A percentile compares a stretch with the other conserved stretches of the same genome.
Conservation (phyloP, 352 stramenopile genomes). For the Globisporangium spiculum region DNA sequence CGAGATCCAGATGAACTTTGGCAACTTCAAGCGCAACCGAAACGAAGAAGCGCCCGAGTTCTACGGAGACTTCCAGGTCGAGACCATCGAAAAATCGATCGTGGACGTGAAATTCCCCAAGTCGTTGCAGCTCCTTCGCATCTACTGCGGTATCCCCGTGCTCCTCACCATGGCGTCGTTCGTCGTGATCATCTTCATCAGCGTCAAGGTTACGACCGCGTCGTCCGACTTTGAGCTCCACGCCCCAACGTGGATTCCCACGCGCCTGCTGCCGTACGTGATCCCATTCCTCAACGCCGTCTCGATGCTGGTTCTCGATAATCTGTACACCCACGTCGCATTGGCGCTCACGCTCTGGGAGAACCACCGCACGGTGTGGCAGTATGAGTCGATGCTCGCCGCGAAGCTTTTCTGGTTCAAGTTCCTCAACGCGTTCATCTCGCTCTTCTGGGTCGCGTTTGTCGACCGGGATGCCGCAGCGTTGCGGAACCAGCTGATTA, state of each 20-base stretch:
- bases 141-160: constrained; percentile 56
- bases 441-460: constrained; percentile 78
- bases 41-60: constrained; percentile 49
- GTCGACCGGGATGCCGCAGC: constrained; percentile 45
- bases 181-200: constrained; percentile 57
- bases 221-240: constrained; percentile 25
- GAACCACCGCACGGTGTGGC: constrained; percentile 76
- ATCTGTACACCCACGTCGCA: constrained; percentile 65
- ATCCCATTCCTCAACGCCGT: constrained; percentile 64
- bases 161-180: constrained; percentile 51
- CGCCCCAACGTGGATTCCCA: constrained; percentile 37
- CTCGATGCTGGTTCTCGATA: constrained; percentile 70
- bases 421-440: constrained; percentile 81
- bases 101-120: constrained; percentile 63
- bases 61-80: constrained; percentile 71
- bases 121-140: constrained; percentile 51
- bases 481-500: constrained; percentile 62
- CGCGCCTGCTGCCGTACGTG: constrained; percentile 42
- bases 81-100: constrained; percentile 34
- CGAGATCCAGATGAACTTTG: constrained; percentile 77
- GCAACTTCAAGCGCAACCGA: constrained; percentile 62
- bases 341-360: constrained; percentile 63
- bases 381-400: constrained; percentile 77
- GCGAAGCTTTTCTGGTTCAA: constrained; percentile 82
- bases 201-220: constrained; percentile 38